A percentile compares a stretch with the other conserved stretches of the same genome.
Evolutionary conservation across 164 flowering plant species (phyloP).

Genomic region (Aristolochia fimbriata): DNA sequence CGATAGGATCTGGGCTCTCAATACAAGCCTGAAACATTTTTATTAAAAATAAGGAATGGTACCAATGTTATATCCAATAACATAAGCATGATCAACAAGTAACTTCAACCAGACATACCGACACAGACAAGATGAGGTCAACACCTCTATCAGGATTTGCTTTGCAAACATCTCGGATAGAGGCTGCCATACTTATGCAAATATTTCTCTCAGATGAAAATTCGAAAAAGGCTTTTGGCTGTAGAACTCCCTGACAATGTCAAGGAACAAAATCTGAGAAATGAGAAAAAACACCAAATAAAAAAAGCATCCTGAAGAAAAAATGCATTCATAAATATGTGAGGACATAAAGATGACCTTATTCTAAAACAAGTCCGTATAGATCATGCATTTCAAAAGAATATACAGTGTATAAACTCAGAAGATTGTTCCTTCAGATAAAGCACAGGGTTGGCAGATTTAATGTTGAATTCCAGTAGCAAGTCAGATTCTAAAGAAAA

Average conservation of each 20-base stretch:
- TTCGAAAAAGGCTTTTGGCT: conserved; percentile 41
- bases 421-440: too few species aligned
- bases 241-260: conserved; percentile 44
- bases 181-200: conserved; percentile 74
- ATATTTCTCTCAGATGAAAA: conserved; percentile 35
- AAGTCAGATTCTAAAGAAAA: too few species aligned
- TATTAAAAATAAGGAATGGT: background rate
- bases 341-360: too few species aligned
- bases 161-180: conserved; percentile 76
- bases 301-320: background rate
- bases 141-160: conserved; percentile 93
- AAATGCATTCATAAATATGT: background rate
- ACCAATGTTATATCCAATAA: conserved; percentile 1
- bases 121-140: conserved; percentile 85
- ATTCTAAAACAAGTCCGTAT: too few species aligned
- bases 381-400: too few species aligned
- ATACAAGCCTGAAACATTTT: conserved; percentile 60
- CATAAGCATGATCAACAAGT: conserved; percentile 1
- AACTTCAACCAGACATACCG: conserved; percentile 35
- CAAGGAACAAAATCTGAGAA: background rate
- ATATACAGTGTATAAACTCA: too few species aligned
- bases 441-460: too few species aligned
- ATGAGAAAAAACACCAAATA: background rate
- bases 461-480: too few species aligned
- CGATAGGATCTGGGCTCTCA: conserved; percentile 50